phyloP scores from a whole-genome alignment of 2,329 filamentous ascomycete species.

The Coniochaeta pulveracea region DNA sequence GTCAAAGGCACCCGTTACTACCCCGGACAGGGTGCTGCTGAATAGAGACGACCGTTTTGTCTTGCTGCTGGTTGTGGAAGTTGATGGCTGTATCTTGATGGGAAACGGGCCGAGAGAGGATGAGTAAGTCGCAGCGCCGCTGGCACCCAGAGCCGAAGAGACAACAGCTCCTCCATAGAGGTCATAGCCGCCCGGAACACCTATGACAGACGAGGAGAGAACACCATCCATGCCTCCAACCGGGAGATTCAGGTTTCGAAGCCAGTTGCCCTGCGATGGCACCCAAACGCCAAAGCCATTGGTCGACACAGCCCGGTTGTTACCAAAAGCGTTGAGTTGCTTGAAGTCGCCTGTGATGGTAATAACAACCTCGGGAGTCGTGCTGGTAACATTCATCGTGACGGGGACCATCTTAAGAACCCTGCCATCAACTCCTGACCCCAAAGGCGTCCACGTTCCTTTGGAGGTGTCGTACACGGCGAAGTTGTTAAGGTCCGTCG shows the following conservation, averaged over 20 bases:
- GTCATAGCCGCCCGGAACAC: slow-evolving; percentile 46
- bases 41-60: slow-evolving; percentile 33
- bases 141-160: slow-evolving; percentile 62
- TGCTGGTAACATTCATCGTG: slow-evolving; percentile 62
- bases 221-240: slow-evolving; percentile 60
- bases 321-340: slow-evolving; percentile 56
- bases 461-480: slow-evolving; percentile 62
- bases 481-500: slow-evolving; percentile 59
- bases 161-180: slow-evolving; percentile 77
- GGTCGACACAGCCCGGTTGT: slow-evolving; percentile 48
- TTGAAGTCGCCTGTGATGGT: slow-evolving; percentile 73
- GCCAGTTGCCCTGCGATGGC: slow-evolving; percentile 73
- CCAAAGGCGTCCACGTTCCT: slow-evolving; percentile 66
- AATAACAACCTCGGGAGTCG: slow-evolving; percentile 60
- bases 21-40: slow-evolving; percentile 43
- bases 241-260: slow-evolving; percentile 61
- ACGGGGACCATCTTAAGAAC: slow-evolving; percentile 68
- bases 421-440: slow-evolving; percentile 72
- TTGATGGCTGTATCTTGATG: slow-evolving; percentile 38
- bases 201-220: slow-evolving; percentile 57
- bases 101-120: slow-evolving; percentile 43
- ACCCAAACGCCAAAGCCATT: slow-evolving; percentile 87
- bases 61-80: slow-evolving; percentile 17
- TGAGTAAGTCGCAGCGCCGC: slow-evolving; percentile 58
- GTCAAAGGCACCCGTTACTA: slow-evolving; percentile 74